These are phyloP conservation scores for Phytophthora europaea DNA, from an alignment of 352 stramenopile species.

Conservation along the genomic window DNA sequence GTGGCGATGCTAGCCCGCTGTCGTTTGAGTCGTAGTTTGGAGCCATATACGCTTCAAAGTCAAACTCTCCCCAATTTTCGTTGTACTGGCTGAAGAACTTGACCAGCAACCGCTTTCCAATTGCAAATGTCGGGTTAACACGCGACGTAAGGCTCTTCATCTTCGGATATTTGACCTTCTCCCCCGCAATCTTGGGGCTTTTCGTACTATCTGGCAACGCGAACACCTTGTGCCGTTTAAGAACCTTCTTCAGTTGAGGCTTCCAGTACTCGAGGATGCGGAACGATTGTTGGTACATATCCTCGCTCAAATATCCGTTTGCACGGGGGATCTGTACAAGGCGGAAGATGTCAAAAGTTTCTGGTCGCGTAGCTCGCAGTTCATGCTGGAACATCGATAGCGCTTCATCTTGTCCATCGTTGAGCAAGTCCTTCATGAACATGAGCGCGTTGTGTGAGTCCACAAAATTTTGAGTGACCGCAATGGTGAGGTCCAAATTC, in stretches of 20 bases:
- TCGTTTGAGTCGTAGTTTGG: slow-evolving; percentile 52
- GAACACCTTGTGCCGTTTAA: slow-evolving; percentile 59
- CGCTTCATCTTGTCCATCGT: slow-evolving; percentile 69
- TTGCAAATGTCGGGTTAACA: slow-evolving; percentile 81
- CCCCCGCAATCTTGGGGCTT: background rate
- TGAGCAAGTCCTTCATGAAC: slow-evolving; percentile 80
- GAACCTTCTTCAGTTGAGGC: slow-evolving; percentile 57
- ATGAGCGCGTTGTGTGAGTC: slow-evolving; percentile 83
- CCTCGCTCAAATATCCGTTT: slow-evolving; percentile 71
- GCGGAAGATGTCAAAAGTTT: slow-evolving; percentile 76
- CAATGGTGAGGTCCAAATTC: slow-evolving; percentile 95
- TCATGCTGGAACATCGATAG: slow-evolving; percentile 65
- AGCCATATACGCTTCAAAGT: slow-evolving; percentile 74
- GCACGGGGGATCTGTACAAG: slow-evolving; percentile 64
- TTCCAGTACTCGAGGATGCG: slow-evolving; percentile 70
- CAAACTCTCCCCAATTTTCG: slow-evolving; percentile 83
- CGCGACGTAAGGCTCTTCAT: slow-evolving; percentile 77
- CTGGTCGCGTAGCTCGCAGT: slow-evolving; percentile 52
- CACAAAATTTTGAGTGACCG: slow-evolving; percentile 97
- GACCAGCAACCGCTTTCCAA: slow-evolving; percentile 67
- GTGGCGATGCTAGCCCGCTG: slow-evolving; percentile 3
- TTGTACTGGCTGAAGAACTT: slow-evolving; percentile 92
- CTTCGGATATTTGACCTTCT: slow-evolving; percentile 48
- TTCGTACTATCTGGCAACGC: slow-evolving; percentile 20
- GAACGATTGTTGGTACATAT: slow-evolving; percentile 74